Base-by-base conservation (phyloP, 2,329 filamentous ascomycete species). In the Septoria linicola region DNA sequence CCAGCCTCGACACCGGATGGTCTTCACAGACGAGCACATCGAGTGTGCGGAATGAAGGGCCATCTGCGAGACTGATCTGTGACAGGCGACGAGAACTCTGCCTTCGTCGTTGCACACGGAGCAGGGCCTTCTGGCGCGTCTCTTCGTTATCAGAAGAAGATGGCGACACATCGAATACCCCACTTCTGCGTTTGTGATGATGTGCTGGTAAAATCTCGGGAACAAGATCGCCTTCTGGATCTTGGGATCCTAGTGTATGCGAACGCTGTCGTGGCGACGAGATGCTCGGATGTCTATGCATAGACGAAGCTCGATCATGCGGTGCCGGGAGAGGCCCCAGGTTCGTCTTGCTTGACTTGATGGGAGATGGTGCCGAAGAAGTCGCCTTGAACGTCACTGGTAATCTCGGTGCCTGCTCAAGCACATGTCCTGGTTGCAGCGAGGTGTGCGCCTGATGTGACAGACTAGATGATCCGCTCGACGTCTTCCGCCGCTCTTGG, bases 101-200 rank as follows among this genome's bases (percentile, higher is more conserved):
- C n/a, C 93, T 84, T 8, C 92, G 85, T 30, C 92, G 81, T 67
- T 99, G 93, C 3, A 99, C 92, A 44, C 95, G 88, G 36, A 99
- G 79, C 8, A 97, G 77, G 41, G 88, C 90, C 67, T 91, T 96
- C 6, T 91, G 88, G 63, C 95, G 89, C 37, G 92, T 88, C 42
- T 95, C 90, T 71, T 99, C 93, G 53, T 95, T 99, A 66, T 99
- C 93, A 0, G 93, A 99, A 0, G 92, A 97, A 0, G 93, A 97
- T 2, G 93, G 93, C 2, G 93, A 99, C 72, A 96, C 87, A 68
- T 97, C 92, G 62, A 97, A 89, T 2, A 96, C 87, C 64, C 96
- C 93, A 67, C 92, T 97, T 61, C 90, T 83, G 32, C 93, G 85
- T 69, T 96, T 96, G 63, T 91, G 84, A 65, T 96, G 91, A 23